These are phyloP conservation scores for Metarhizium brunneum DNA, from an alignment of 2,329 filamentous ascomycete genomes.

Conservation along the genomic window DNA sequence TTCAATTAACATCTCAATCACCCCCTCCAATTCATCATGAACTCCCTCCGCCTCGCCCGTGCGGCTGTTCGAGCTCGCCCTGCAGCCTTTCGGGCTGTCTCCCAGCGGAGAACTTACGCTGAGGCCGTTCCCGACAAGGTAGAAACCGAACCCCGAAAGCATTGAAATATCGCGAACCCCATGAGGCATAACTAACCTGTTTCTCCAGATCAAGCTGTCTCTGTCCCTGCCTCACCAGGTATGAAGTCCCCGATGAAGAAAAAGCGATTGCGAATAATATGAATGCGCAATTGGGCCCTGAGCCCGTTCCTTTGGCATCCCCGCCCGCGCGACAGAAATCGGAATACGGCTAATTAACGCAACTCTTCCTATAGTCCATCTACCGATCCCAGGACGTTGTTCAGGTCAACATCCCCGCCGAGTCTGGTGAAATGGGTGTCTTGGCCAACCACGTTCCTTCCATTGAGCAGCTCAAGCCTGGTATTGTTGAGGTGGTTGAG, in stretches of 20 bases:
- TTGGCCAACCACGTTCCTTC: conserved; percentile 98
- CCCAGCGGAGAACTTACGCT: conserved; percentile 86
- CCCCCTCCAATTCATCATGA: conserved; percentile 60
- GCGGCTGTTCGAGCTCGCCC: conserved; percentile 78
- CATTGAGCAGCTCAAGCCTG: conserved; percentile 98
- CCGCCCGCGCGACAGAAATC: conserved; percentile 11
- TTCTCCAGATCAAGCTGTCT: conserved; percentile 80
- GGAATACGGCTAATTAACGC: conserved; percentile 39
- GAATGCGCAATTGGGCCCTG: conserved; percentile 19
- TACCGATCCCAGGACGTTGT: conserved; percentile 64
- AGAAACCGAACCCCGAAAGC: conserved; percentile 21
- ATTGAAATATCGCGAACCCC: conserved; percentile 11
- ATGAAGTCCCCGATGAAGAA: conserved; percentile 32
- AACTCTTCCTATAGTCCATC: conserved; percentile 46
- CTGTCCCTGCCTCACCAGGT: conserved; percentile 97
- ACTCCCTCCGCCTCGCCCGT: conserved; percentile 86
- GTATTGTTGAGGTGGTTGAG: conserved; percentile 90
- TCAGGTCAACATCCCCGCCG: conserved; percentile 97
- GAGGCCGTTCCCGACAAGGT: conserved; percentile 79
- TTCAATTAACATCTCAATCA: conserved; percentile 41
- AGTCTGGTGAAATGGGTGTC: conserved; percentile 98
- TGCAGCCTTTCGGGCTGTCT: conserved; percentile 62
- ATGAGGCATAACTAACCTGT: conserved; percentile 14
- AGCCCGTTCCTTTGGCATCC: conserved; percentile 3
- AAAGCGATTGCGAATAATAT: conserved; percentile 10